Conservation (phyloP, 345 rosid genomes). For the Lumnitzera littorea region DNA sequence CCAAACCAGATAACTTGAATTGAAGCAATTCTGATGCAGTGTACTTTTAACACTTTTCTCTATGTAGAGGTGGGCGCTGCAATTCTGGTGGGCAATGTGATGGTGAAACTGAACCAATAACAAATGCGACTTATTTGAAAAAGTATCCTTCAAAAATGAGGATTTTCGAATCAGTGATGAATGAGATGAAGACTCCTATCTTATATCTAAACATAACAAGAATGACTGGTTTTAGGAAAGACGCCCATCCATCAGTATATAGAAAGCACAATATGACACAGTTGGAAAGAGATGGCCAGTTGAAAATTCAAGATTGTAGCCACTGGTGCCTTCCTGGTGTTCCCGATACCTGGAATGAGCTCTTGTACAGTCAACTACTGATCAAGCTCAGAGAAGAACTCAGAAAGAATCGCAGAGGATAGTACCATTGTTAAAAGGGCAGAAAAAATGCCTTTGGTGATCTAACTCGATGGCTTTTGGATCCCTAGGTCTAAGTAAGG, state of each 20-base stretch:
- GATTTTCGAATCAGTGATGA: constrained; percentile 24
- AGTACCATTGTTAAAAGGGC: constrained; percentile 10
- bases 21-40: background rate
- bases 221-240: constrained; percentile 37
- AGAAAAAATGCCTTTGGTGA: background rate
- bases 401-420: constrained; percentile 6
- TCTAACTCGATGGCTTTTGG: constrained; percentile 2
- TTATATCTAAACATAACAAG: constrained; percentile 32
- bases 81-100: constrained; percentile 41
- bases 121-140: constrained; percentile 11
- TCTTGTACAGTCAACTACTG: constrained; percentile 28
- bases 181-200: constrained; percentile 25
- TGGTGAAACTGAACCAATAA: constrained; percentile 24
- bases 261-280: constrained; percentile 19
- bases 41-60: background rate
- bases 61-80: constrained; percentile 40
- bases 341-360: constrained; percentile 49
- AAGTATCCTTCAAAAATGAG: constrained; percentile 31
- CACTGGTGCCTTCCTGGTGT: constrained; percentile 62
- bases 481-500: too few species aligned
- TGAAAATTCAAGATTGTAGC: constrained; percentile 35
- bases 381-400: constrained; percentile 8
- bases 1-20: background rate
- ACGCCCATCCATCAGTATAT: constrained; percentile 38
- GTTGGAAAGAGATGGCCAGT: constrained; percentile 20